A percentile compares a stretch with the other conserved stretches of the same genome.
These are phyloP conservation scores for Globisporangium megalacanthum DNA, from an alignment of 352 stramenopile species.

Conservation along the genomic window DNA sequence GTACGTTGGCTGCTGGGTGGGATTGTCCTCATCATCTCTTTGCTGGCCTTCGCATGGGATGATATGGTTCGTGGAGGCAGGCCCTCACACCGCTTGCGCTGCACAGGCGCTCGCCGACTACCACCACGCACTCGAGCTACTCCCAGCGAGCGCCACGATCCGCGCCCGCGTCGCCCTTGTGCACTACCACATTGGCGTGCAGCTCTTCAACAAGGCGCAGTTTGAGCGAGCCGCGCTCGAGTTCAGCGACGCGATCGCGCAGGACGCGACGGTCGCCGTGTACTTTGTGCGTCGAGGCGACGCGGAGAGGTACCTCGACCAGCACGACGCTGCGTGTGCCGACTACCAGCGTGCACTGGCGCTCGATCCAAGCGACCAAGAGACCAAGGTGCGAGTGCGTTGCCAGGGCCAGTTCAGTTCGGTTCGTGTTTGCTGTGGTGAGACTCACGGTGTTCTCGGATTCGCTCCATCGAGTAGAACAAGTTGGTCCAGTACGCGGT, in stretches of 20 bases:
- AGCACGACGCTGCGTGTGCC: slow-evolving; percentile 42
- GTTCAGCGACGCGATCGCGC: slow-evolving; percentile 47
- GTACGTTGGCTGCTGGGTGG: slow-evolving; percentile 16
- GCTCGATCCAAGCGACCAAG: slow-evolving; percentile 51
- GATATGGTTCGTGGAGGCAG: background rate
- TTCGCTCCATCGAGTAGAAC: slow-evolving; percentile 20
- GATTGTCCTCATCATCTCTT: background rate
- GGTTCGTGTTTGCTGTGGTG: background rate
- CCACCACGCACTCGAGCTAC: slow-evolving; percentile 56
- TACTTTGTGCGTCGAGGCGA: slow-evolving; percentile 75
- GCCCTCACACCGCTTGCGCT: background rate
- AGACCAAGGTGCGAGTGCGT: slow-evolving; percentile 32
- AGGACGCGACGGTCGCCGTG: slow-evolving; percentile 41
- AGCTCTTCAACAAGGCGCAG: slow-evolving; percentile 66
- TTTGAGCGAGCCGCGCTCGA: slow-evolving; percentile 79
- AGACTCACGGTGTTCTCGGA: background rate
- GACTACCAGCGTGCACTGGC: slow-evolving; percentile 46
- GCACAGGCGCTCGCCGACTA: slow-evolving; percentile 75
- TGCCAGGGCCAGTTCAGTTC: too few species aligned
- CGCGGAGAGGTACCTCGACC: slow-evolving; percentile 67
- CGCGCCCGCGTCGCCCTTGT: slow-evolving; percentile 62
- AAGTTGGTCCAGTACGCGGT: slow-evolving; percentile 61
- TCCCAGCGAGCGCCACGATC: slow-evolving; percentile 42
- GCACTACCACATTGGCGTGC: slow-evolving; percentile 78
- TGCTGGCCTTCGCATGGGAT: background rate